phyloP scores from a whole-genome alignment of 225 moss, liverwort and hornwort species.

The Sphagnum tenellum region DNA sequence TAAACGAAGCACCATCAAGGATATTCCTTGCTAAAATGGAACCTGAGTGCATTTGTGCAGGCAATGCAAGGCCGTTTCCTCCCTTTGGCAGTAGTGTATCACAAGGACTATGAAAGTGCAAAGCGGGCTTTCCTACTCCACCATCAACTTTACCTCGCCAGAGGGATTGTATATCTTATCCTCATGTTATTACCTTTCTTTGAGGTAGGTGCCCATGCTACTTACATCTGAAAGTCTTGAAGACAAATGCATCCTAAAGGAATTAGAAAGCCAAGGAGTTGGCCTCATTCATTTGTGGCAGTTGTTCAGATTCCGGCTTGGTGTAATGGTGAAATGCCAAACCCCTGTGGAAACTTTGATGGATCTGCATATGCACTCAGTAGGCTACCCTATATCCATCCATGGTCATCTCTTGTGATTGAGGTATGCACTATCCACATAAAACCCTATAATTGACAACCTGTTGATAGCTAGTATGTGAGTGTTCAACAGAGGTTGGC shows the following conservation, averaged over 20 bases:
- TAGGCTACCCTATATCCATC: constrained; percentile 44
- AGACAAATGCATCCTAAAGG: too few relatives aligned
- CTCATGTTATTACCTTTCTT: constrained; percentile 54
- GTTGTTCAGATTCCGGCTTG: constrained; percentile 44
- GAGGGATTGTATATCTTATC: constrained; percentile 25
- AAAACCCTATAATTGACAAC: too few relatives aligned
- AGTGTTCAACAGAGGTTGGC: too few relatives aligned
- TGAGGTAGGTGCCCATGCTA: constrained; percentile 28
- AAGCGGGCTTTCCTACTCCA: constrained; percentile 46
- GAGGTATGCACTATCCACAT: constrained; percentile 21
- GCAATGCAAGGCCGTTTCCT: constrained; percentile 55
- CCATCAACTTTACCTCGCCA: constrained; percentile 26
- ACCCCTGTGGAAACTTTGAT: constrained; percentile 39
- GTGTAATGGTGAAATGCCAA: constrained; percentile 31
- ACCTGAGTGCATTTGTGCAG: constrained; percentile 20
- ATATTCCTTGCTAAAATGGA: too few relatives aligned
- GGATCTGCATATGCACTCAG: constrained; percentile 45
- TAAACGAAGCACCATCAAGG: too few relatives aligned
- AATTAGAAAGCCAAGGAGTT: too few relatives aligned
- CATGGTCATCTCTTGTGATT: constrained; percentile 27
- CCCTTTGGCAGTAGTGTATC: constrained; percentile 51
- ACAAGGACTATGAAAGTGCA: constrained; percentile 52
- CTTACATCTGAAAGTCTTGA: neutral
- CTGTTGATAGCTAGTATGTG: too few relatives aligned
- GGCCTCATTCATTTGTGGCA: too few relatives aligned